Evolutionary conservation across 169 alveolate species (phyloP), one percentile per base, ranked within the genome.

Genomic region (Plasmodium adleri): DNA sequence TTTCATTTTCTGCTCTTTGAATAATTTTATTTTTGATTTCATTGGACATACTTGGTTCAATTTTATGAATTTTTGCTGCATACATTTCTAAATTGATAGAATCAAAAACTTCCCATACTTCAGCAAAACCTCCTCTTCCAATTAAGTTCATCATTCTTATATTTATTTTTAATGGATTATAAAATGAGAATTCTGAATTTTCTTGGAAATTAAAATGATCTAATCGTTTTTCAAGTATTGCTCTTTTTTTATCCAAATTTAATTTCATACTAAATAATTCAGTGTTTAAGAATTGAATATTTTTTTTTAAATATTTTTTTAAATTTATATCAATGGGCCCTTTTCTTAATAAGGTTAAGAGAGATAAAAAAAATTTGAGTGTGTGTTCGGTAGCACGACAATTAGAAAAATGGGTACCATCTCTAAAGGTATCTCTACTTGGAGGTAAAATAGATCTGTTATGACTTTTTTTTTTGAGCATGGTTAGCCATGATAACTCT

Each of bases 81-180:
- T 95, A 95, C 63, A 95, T 95, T 59, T 93, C 95, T 89, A 95
- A 95, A 17, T 97, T 96, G 60, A 95, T 94, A 39, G 97, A 96
- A 74, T 96, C 97, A 47, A 96, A 93, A 66, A 94, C 98, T 87
- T 96, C 98, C 98, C 98, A 96, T 5, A 96, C 98, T 88, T 96
- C 98, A 5, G 98, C 97, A 73, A 96, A 96, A 10, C 98, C 98
- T 9, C 98, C 98, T 88, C 96, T 95, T 9, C 98, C 98, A 26
- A 96, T 93, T 96, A 96, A 94, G 71, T 96, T 96, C 80, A 96
- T 90, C 86, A 96, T 88, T 52, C 97, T 64, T 87, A 93, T 91
- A 49, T 94, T 94, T 49, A 95, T 70, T 74, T 94, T 94, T 24
- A 94, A 92, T 24, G 96, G 96, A 15, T 94, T 95, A 71, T 93